These are phyloP conservation scores for Apiospora pterosperma DNA, from an alignment of 2,329 filamentous ascomycete species.

Conservation along the genomic window DNA sequence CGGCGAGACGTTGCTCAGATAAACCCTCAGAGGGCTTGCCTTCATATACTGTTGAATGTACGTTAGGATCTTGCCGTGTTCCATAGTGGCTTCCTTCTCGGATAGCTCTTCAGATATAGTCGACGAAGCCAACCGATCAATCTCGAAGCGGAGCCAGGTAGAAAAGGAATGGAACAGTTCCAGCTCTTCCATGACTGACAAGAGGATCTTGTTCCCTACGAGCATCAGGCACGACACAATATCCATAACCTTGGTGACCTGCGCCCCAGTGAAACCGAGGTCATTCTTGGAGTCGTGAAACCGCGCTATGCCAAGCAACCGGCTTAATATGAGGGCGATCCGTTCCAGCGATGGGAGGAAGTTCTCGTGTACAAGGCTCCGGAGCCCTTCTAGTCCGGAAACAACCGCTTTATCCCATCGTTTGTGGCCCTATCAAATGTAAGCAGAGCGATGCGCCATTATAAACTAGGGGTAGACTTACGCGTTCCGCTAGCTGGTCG, in stretches of 20 bases:
- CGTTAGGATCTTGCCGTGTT: slow-evolving; percentile 67
- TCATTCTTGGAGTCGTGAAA: slow-evolving; percentile 68
- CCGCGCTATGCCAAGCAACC: slow-evolving; percentile 77
- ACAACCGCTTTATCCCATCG: slow-evolving; percentile 89
- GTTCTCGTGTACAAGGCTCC: slow-evolving; percentile 79
- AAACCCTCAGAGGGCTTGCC: slow-evolving; percentile 61
- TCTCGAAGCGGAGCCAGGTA: slow-evolving; percentile 78
- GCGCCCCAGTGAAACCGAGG: slow-evolving; percentile 61
- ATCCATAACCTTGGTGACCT: slow-evolving; percentile 65
- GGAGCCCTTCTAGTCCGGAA: slow-evolving; percentile 72
- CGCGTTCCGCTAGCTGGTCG: slow-evolving; percentile 75
- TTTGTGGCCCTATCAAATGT: slow-evolving; percentile 68
- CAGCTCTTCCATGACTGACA: slow-evolving; percentile 71
- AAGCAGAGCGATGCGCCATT: slow-evolving; percentile 12
- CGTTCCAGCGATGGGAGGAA: slow-evolving; percentile 85
- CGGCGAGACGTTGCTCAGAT: slow-evolving; percentile 48
- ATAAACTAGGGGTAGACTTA: slow-evolving; percentile 35
- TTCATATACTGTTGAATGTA: slow-evolving; percentile 74
- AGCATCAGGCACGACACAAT: slow-evolving; percentile 73
- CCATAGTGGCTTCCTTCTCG: slow-evolving; percentile 74
- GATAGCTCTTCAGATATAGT: slow-evolving; percentile 68
- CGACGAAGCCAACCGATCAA: slow-evolving; percentile 68
- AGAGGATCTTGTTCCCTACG: slow-evolving; percentile 69
- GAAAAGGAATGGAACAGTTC: slow-evolving; percentile 76
- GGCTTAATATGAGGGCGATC: slow-evolving; percentile 74